Base-by-base conservation (phyloP, 371 early-diverging fungal genomes). In the Apophysomyces variabilis region DNA sequence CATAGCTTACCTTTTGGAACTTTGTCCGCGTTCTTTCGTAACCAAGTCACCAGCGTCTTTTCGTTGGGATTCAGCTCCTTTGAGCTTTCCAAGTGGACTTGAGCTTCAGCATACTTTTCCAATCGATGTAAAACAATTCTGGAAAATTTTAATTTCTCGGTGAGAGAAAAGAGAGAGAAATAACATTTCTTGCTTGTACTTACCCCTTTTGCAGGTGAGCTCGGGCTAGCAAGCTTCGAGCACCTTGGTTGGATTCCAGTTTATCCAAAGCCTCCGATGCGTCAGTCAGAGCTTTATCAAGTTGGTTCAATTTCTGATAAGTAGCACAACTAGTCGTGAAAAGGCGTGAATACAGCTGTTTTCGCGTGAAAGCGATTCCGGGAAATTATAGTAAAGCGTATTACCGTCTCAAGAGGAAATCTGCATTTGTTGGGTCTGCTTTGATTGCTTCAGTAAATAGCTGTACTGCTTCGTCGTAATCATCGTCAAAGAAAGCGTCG, bases 401-500 rank as follows among this genome's bases (percentile, higher is more conserved):
- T 26, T 26, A 86, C 86, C 90, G 77, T 62, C 79, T 81, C 68
- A 89, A 67, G 37, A 85, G 77, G 74, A 85, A 85, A 58, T 90
- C 90, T 39, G 85, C 74, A 56, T 83, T 97, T 26, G 76, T 68
- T 13, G 93, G 81, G 62, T 95, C 97, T 16, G 85, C 67, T 12
- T 84, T 84, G 59, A 96, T 90, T n/a, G 93, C 93, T 68, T 92
- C 71, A 46, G 90, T 83, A 63, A 93, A 96, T 18, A 82, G 74
- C 41, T 81, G 71, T 58, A 95, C 78, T 4, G 96, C 95, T 63
- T 87, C 91, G 38, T 87, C 86, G 71, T 86, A 93, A 64, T 94
- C 87, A 57, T 94, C 92, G 58, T 90, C 86, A 63, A 89, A 75
- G 71, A 94, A 95, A 47, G 94, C 93, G 69, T 89, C 90, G 80